phyloP scores from a whole-genome alignment of 108 stramenopile genomes.

The Mayamaea pseudoterrestris region DNA sequence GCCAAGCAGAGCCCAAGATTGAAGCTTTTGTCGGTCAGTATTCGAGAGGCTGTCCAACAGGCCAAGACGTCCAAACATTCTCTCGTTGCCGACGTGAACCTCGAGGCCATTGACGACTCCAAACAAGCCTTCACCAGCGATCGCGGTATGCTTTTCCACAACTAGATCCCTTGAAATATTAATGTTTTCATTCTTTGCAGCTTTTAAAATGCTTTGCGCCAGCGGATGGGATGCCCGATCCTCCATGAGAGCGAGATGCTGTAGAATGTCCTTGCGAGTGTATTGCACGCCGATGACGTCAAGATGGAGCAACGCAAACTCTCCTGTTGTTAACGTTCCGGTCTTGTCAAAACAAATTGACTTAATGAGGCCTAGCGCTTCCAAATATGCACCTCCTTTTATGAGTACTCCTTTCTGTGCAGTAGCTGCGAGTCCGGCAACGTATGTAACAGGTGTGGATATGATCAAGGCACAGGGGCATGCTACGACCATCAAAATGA shows the following conservation, averaged over 20 bases:
- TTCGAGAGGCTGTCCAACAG: constrained; percentile 29
- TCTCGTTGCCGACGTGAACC: constrained; percentile 69
- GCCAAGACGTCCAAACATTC: constrained; percentile 54
- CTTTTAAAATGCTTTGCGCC: constrained; percentile 58
- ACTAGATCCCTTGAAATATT: constrained; percentile 13
- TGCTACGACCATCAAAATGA: constrained; percentile 86
- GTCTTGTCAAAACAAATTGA: constrained; percentile 80
- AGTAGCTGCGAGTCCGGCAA: constrained; percentile 75
- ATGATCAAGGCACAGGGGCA: constrained; percentile 94
- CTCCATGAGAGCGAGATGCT: constrained; percentile 69
- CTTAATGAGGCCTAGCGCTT: constrained; percentile 65
- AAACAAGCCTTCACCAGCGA: constrained; percentile 77
- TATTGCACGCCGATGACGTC: constrained; percentile 45
- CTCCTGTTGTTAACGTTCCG: constrained; percentile 76
- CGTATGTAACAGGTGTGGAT: constrained; percentile 82
- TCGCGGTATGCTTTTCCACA: constrained; percentile 45
- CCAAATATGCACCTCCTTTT: constrained; percentile 75
- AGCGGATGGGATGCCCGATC: constrained; percentile 74
- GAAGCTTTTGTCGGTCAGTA: constrained; percentile 12
- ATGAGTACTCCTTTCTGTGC: constrained; percentile 81
- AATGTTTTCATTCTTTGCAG: constrained; percentile 62
- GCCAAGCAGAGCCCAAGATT: constrained; percentile 48
- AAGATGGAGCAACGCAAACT: constrained; percentile 51
- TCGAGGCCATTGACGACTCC: constrained; percentile 36
- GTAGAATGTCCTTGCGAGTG: constrained; percentile 43